These are phyloP conservation scores for Lipomyces yarrowii DNA, from an alignment of 1,139 yeast species.

Conservation along the genomic window DNA sequence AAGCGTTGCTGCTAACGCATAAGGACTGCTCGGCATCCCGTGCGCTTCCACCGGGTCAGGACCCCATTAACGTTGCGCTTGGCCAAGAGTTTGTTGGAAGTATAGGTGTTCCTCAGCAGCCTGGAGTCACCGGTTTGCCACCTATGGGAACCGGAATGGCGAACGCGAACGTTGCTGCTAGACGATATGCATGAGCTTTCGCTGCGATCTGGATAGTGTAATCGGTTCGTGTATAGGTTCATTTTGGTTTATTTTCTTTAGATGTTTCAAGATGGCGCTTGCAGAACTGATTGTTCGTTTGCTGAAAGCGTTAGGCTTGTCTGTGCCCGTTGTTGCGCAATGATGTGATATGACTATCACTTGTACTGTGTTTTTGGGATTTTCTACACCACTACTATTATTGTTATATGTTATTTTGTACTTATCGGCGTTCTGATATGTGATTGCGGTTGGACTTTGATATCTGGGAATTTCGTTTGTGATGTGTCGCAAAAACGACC, in stretches of 20 bases:
- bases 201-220: background rate
- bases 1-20: conserved; percentile 46
- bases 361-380: background rate
- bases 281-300: background rate
- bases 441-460: background rate
- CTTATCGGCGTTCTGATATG: background rate
- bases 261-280: background rate
- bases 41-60: conserved; percentile 29
- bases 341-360: background rate
- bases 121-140: conserved; percentile 6
- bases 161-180: conserved; percentile 1
- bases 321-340: background rate
- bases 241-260: background rate
- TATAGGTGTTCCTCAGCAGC: conserved; percentile 4
- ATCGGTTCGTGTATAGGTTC: background rate
- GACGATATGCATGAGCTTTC: background rate
- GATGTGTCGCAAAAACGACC: background rate
- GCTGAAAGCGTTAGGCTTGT: background rate
- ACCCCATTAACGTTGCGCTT: conserved; percentile 25
- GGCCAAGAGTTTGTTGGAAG: conserved; percentile 20
- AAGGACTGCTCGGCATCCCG: conserved; percentile 42
- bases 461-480: background rate
- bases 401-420: background rate
- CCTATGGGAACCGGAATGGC: background rate
- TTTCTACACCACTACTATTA: background rate